phyloP scores from a whole-genome alignment of 352 stramenopile genomes.

The Phytophthora europaea region DNA sequence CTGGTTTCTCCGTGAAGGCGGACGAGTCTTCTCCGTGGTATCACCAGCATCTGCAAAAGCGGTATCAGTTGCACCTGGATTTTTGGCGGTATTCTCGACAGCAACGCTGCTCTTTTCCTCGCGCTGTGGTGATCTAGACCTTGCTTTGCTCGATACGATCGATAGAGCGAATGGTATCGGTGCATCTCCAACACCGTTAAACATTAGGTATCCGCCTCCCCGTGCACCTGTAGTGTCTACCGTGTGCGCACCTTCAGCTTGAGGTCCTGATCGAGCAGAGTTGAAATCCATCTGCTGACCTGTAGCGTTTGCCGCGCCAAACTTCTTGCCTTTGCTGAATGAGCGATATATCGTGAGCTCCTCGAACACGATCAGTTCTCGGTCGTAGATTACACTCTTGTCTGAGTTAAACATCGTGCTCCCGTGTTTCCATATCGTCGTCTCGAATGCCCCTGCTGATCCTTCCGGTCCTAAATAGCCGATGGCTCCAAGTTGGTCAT shows the following conservation, averaged over 20 bases:
- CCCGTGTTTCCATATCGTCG: conserved; percentile 87
- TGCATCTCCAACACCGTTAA: conserved; percentile 86
- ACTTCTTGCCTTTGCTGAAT: conserved; percentile 71
- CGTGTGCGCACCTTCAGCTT: conserved; percentile 50
- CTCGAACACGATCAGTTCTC: conserved; percentile 83
- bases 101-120: conserved; percentile 14
- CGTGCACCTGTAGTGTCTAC: conserved; percentile 54
- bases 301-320: conserved; percentile 33
- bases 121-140: conserved; percentile 11
- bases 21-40: conserved; percentile 15
- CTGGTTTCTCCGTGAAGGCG: conserved; percentile 12
- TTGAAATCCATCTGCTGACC: conserved; percentile 61
- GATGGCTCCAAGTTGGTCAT: conserved; percentile 80
- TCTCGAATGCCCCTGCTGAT: conserved; percentile 76
- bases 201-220: conserved; percentile 88
- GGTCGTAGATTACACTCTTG: conserved; percentile 78
- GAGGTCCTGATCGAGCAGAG: conserved; percentile 42
- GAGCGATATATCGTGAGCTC: conserved; percentile 86
- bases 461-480: conserved; percentile 87
- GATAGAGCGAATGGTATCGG: conserved; percentile 83
- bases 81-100: conserved; percentile 19
- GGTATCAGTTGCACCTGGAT: not conserved
- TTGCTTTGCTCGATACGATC: conserved; percentile 52
- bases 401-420: conserved; percentile 89
- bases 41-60: conserved; percentile 2